phyloP scores from a whole-genome alignment of 768 basidiomycete species.

The Coprinellus aureogranulatus region DNA sequence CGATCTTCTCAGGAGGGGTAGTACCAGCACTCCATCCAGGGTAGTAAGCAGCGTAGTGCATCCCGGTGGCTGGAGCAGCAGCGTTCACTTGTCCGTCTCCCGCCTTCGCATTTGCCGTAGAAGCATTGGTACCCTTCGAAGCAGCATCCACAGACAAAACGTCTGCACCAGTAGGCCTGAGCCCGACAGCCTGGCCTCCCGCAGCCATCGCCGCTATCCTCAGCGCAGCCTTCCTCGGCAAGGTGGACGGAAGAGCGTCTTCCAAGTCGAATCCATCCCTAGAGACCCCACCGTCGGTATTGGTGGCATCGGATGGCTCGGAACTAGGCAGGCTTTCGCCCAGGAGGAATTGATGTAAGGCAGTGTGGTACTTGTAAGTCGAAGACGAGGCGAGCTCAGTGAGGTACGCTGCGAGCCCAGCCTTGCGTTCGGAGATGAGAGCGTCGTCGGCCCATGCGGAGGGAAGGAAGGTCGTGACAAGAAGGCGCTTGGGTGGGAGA shows the following conservation, averaged over 20 bases:
- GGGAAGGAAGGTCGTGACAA: slow-evolving; percentile 42
- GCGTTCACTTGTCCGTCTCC: background rate
- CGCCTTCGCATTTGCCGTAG: background rate
- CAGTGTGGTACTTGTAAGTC: slow-evolving; percentile 26
- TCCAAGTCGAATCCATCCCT: slow-evolving; percentile 21
- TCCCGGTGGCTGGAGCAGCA: slow-evolving; percentile 22
- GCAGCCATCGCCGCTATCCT: slow-evolving; percentile 6
- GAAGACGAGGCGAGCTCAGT: slow-evolving; percentile 27
- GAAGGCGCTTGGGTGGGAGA: slow-evolving; percentile 41
- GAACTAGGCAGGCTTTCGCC: background rate
- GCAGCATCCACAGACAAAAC: background rate
- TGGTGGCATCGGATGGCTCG: background rate
- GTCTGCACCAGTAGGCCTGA: slow-evolving; percentile 9
- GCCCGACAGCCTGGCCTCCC: background rate
- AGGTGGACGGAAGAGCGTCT: slow-evolving; percentile 34
- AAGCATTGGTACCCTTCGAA: background rate
- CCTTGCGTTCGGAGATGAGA: slow-evolving; percentile 45
- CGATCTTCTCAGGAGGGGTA: slow-evolving; percentile 54
- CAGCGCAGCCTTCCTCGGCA: slow-evolving; percentile 14
- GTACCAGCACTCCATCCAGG: slow-evolving; percentile 48
- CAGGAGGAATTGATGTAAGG: slow-evolving; percentile 33
- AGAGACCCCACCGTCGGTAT: background rate
- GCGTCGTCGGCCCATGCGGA: slow-evolving; percentile 44
- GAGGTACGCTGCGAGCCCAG: slow-evolving; percentile 39
- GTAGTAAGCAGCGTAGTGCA: slow-evolving; percentile 42